Evolutionary conservation across 148 eudicot species (phyloP), one percentile per base, ranked within the genome.

Genomic region (Amaranthus cruentus): DNA sequence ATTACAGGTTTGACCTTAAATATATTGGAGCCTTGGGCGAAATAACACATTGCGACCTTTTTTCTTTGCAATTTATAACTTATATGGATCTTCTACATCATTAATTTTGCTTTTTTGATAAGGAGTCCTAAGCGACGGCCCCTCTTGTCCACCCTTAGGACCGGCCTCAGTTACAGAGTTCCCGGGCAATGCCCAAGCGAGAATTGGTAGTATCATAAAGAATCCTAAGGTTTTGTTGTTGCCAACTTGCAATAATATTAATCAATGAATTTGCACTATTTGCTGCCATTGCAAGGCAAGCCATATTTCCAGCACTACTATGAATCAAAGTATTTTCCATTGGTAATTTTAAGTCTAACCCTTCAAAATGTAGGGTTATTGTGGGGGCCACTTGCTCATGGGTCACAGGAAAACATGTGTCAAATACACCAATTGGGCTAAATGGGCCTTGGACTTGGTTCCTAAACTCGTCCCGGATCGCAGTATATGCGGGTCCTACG

Each of bases 141-240:
- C 38, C 38, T 28, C 38, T 28, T 28, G 38, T 0, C 38, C 38
- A 2, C 38, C 38, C 38, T 28, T 28, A 28, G 38, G 38, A 4
- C 14, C 9, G 56, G 9, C 2, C 65, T 82, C 65, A 94, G 84
- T 94, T 91, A 83, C 98, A 94, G 55, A 82, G 75, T 60, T 89
- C 98, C 51, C 87, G 90, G 13, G 89, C 85, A 63, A 89, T 86
- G 2, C 98, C 98, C 14, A 93, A 5, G 9, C 85, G 86, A 63
- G 96, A 89, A 51, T 94, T 91, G 0, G 76, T 82, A 1, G 84
- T 82, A 77, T 93, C 97, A 62, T 85, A 89, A 57, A 91, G 9
- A 75, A 91, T 85, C 89, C 98, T 81, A 9, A 94, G 86, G 56
- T 94, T 94, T 75, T 94, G 98, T 59, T 94, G 98, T 77, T 94